A percentile compares a stretch with the other conserved stretches of the same genome.
These are phyloP conservation scores for Mycena vitilis DNA, from an alignment of 768 basidiomycete species.

Conservation along the genomic window DNA sequence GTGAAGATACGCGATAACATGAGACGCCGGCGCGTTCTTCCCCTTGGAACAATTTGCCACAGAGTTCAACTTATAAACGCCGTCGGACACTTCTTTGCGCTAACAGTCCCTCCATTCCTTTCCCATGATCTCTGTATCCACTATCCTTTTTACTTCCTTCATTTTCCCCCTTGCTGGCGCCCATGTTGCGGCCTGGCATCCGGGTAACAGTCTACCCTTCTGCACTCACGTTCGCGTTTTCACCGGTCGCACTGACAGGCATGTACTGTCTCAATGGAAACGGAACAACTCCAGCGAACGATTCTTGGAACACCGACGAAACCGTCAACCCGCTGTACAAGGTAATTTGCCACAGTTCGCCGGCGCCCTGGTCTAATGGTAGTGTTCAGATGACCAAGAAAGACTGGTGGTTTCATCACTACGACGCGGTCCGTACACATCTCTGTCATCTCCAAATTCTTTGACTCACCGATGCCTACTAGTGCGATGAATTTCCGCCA, in stretches of 20 bases:
- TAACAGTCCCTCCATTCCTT: background rate
- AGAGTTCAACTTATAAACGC: too few relatives aligned
- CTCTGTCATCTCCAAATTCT: background rate
- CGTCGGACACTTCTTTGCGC: too few relatives aligned
- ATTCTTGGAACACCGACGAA: constrained; percentile 46
- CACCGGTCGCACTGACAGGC: constrained; percentile 33
- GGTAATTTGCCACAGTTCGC: constrained; percentile 34
- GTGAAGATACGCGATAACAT: too few relatives aligned
- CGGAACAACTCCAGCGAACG: constrained; percentile 45
- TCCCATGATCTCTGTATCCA: constrained; percentile 9
- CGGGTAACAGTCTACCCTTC: constrained; percentile 3
- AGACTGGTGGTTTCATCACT: constrained; percentile 59
- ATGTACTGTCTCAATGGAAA: constrained; percentile 50
- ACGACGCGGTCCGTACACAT: constrained; percentile 44
- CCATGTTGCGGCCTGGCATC: constrained; percentile 30
- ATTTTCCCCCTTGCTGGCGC: constrained; percentile 17
- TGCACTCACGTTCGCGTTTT: constrained; percentile 7
- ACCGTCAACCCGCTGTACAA: constrained; percentile 50
- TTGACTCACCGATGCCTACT: too few relatives aligned
- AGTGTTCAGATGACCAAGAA: constrained; percentile 43
- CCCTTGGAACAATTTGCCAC: too few relatives aligned
- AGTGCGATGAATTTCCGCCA: constrained; percentile 62
- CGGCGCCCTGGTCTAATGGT: background rate
- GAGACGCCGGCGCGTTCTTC: too few relatives aligned
- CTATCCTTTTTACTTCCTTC: background rate